A percentile compares a stretch with the other conserved stretches of the same genome.
Evolutionary conservation across 345 rosid species (phyloP).

Genomic region (Populus pruinosa): DNA sequence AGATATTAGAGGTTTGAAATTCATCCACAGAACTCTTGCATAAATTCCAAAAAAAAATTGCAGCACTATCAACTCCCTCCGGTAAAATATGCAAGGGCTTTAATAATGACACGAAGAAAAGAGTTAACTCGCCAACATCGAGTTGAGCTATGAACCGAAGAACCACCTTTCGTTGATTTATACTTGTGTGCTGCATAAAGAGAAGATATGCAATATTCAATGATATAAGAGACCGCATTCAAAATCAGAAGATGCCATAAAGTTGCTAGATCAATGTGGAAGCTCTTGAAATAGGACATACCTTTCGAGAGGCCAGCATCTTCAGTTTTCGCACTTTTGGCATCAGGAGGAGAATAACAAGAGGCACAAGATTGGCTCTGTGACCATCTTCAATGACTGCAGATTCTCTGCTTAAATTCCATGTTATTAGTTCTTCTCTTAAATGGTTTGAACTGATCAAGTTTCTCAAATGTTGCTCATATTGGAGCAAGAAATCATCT

Average conservation of each 20-base stretch:
- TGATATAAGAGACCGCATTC: background rate
- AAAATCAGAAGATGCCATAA: background rate
- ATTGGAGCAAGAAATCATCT: constrained; percentile 65
- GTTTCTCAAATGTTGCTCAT: constrained; percentile 70
- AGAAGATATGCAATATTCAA: background rate
- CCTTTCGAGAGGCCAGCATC: constrained; percentile 82
- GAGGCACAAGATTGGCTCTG: constrained; percentile 54
- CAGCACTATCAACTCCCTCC: constrained; percentile 39
- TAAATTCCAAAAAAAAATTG: constrained; percentile 36
- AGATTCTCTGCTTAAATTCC: constrained; percentile 73
- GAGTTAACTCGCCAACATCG: constrained; percentile 64
- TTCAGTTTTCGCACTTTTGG: constrained; percentile 86
- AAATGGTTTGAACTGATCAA: constrained; percentile 64
- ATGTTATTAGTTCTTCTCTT: constrained; percentile 81
- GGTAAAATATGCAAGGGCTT: constrained; percentile 65
- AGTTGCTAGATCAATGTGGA: no score
- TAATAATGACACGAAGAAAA: constrained; percentile 73
- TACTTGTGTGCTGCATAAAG: constrained; percentile 63
- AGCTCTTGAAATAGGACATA: constrained; percentile 16
- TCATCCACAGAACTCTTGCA: constrained; percentile 37
- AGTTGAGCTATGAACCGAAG: constrained; percentile 74
- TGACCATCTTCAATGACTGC: constrained; percentile 55
- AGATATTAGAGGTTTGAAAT: constrained; percentile 42
- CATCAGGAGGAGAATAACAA: constrained; percentile 62
- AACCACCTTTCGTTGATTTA: constrained; percentile 71